Evolutionary conservation across 257 asterid genomes (phyloP), one percentile per base, ranked within the genome.

Genomic region (Ocimum tenuiflorum): DNA sequence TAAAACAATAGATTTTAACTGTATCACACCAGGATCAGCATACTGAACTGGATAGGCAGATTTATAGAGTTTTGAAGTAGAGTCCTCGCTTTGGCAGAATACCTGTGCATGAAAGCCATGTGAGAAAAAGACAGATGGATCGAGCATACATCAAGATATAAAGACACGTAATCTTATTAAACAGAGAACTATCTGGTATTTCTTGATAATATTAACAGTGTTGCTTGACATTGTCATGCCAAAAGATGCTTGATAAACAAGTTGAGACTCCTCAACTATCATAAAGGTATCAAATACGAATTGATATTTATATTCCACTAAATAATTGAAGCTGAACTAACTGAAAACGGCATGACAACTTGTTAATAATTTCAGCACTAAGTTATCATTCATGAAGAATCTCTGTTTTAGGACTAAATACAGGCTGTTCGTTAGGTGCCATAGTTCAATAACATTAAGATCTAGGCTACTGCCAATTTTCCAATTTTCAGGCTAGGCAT

Each of bases 31-130:
- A 43, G 84, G 84, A 75, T 76, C 79, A 60, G 79, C 79, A 79
- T 78, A 65, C 46, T 60, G 78, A 75, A 72, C 31, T 13, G 83
- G 73, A 71, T 62, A 17, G 64, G 78, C 68, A 58, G 80, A 62
- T 58, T 12, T 35, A 42, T 39, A 47, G n/a, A 61, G 65, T 45
- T 48, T 48, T 65, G 77, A 52, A 60, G 79, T 52, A 33, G 79
- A 63, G 39, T 63, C 79, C 59, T 49, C 67, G 59, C 82, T 82
- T 77, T 79, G 87, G 74, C 73, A 53, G 81, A 88, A 81, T 47
- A 88, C 91, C 98, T 91, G 84, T 62, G 48, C 67, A 56, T 48
- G 38, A 38, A 41, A 57, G 31, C 67, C 58, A 53, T 68, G 41
- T 70, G 45, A 77, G 57, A 70, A 52, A 63, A 49, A 23, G 41